Evolutionary conservation across 768 basidiomycete genomes (phyloP), one percentile per base, ranked within the genome.

Genomic region (Leccinum incarnatum): DNA sequence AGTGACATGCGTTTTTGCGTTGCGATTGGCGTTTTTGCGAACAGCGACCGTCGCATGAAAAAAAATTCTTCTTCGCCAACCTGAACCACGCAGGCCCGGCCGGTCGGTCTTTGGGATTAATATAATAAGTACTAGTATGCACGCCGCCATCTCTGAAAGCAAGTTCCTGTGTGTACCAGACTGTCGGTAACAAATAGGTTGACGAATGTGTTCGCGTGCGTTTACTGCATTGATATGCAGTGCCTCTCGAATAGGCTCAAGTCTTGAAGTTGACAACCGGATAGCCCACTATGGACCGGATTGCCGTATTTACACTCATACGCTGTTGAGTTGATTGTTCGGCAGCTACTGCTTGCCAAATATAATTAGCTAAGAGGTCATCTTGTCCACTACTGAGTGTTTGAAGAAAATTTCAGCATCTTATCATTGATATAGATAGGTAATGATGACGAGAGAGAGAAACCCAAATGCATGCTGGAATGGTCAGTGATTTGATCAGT

Each of bases 21-120:
- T 46, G 55, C 49, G 67, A 65, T 62, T 55, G 56, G 59, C 67
- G 23, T 52, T 56, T 21, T n/a, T 21, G 42, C 42, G 23, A 50
- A 53, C 49, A 55, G 19, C 36, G 23, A 17, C 53, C 46, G 40
- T 12, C 42, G 5, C 11, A 21, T 45, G 11, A 45, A 25, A 25
- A 23, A 25, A 25, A 25, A 25, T 25, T 25, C 17, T 45, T 45
- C 19, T 21, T 45, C 42, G 42, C 42, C 42, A 45, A 45, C 19
- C 11, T 45, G 42, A 21, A 45, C 42, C 42, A 45, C 5, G 11
- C 37, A 40, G 29, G 29, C 29, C 29, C 29, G 9, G 29, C 29
- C 29, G 29, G 4, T 40, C 8, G n/a, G 17, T 7, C 4, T 42
- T 12, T 21, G 11, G 42, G 19, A 45, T 45, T 11, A 45, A 45